Evolutionary conservation across 2,329 filamentous ascomycete species (phyloP), one percentile per base, ranked within the genome.

Genomic region (Microdochium paspali): DNA sequence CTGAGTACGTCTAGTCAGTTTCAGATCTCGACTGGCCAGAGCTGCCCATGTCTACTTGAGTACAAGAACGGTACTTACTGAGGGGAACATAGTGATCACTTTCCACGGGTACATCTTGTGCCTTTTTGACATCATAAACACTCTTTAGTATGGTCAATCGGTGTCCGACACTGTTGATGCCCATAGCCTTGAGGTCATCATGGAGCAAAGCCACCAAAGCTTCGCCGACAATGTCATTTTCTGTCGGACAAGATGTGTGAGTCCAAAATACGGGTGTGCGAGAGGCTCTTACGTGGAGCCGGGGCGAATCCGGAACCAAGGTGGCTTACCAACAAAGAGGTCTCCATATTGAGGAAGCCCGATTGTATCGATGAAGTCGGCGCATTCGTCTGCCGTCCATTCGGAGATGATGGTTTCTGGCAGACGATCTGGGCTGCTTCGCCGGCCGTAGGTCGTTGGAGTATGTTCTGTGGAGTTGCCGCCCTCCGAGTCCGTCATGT

Each of bases 71-170:
- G 39, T 15, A 73, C 86, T 58, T 83, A 95, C 90, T 93, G 45
- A 93, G 73, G 31, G 93, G 93, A 46, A 96, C 79, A 64, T 96
- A 98, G 65, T 97, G 88, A 59, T 96, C 91, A 51, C 85, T 84
- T 61, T 97, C 91, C 57, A 96, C 79, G 15, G 88, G 85, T 50
- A 97, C 80, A 58, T 95, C 90, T 61, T 96, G 90, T 54, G 89
- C 89, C 64, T 91, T 85, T 71, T 98, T 98, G 61, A 93, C 84
- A 61, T 97, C 90, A 69, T 96, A 97, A 47, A 97, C 90, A 58
- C 84, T 90, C 70, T 96, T 97, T 49, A 98, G 76, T 49, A 98
- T 94, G 21, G 90, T 95, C 58, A 98, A 74, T 50, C 93, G 84
- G 69, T 98, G 93, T 35, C 93, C 93, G 44, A 96, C 89, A 68